Base-by-base conservation (phyloP, 345 rosid genomes). In the Brassica nigra region DNA sequence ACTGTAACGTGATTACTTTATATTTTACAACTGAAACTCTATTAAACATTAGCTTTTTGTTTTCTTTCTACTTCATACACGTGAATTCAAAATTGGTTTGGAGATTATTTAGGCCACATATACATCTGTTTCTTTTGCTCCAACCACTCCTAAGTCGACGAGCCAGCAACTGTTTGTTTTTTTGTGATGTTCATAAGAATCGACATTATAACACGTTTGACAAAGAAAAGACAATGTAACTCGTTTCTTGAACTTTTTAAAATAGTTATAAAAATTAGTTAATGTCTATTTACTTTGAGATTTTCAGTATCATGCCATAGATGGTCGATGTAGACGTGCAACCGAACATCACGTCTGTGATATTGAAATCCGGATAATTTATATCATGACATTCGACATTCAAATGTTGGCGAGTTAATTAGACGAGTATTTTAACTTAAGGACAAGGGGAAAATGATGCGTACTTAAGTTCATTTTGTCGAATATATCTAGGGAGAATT, bases 161-260 rank as follows among this genome's bases (percentile, higher is more conserved):
- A 49, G 57, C 57, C 57, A n/a, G 57, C 57, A 49, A 1, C 47
- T 39, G 47, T 44, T 44, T 44, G 5, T 44, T 39, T 39, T 37
- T 8, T 39, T 39, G 12, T 39, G 11, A 10, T 39, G 47, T 39
- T 10, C 47, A 10, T 39, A 39, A 39, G 47, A 39, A 39, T 9
- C 47, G 47, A 39, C 47, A 12, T 11, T 44, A 44, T 44, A 44
- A 12, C 52, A 44, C 10, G 5, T 20, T 37, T 36, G 11, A 65
- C 70, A 18, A 64, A 58, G 63, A 23, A 9, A 55, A 58, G 12
- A 23, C 14, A 58, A 58, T 58, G 15, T 1, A 42, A 62, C 39
- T 77, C 75, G 42, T 77, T 77, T 62, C 33, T 52, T 52, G 71
- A 52, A 49, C 4, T 5, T 49, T 77, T 63, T 12, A 23, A 70